Evolutionary conservation across 2,329 filamentous ascomycete species (phyloP), one percentile per base, ranked within the genome.

Genomic region (Pezicula radicicola): DNA sequence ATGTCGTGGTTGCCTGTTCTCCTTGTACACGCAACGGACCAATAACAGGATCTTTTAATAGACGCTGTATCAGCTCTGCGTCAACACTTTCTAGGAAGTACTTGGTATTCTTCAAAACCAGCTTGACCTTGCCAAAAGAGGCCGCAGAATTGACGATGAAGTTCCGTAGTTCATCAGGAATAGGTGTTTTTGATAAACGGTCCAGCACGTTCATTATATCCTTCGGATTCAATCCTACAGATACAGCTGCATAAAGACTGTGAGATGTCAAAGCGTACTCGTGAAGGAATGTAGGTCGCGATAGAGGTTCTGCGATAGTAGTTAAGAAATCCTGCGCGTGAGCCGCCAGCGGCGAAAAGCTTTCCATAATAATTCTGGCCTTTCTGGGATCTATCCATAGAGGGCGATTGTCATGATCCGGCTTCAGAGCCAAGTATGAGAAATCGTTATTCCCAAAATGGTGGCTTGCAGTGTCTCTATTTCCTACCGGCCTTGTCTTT

Each of bases 71-170:
- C 67, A 97, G 89, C 10, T 85, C 79, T 12, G 91, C 87, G 68
- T 97, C 93, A 18, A 89, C 87, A 63, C 89, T 97, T 71, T 99
- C 94, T 55, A 97, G 85, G 62, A 88, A 97, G 70, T 96, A 97
- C 59, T 90, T 89, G 56, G 93, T 97, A 63, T 97, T 89, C 69
- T 96, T 96, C 57, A 97, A 72, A 42, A 97, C 94, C 49, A 97
- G 82, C 69, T 96, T 94, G 50, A 97, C 91, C 71, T 97, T 97
- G 58, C 94, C 94, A 67, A 94, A 97, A 48, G 89, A 94, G 58
- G 89, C 85, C 6, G 91, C 96, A 56, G 91, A 94, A 55, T 84
- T 84, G 25, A 72, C 73, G 59, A 93, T 77, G 68, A 93, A 97
- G 8, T 83, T 76, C 55, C 85, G 81, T 55, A 97, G 89, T 45